These are phyloP conservation scores for Penicillium corylophilum DNA, from an alignment of 2,329 filamentous ascomycete genomes.

Conservation along the genomic window DNA sequence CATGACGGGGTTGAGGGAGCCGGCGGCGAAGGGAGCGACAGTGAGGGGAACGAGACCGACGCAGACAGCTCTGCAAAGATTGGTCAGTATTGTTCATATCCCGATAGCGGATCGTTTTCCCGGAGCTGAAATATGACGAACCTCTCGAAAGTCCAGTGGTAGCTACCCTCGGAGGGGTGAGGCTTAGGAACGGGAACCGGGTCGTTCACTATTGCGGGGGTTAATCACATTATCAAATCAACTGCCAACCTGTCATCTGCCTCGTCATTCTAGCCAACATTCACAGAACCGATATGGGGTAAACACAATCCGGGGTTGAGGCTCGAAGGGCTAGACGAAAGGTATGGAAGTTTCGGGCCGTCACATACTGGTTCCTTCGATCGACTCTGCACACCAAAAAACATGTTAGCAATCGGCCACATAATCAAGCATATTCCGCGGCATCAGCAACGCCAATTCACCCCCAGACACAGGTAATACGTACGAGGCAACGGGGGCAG, in stretches of 20 bases:
- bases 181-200: slow-evolving; percentile 71
- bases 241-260: neutral
- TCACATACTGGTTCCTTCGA: slow-evolving; percentile 70
- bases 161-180: slow-evolving; percentile 81
- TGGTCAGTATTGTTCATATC: slow-evolving; percentile 4
- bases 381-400: slow-evolving; percentile 57
- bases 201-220: slow-evolving; percentile 69
- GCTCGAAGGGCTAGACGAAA: slow-evolving; percentile 2
- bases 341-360: slow-evolving; percentile 4
- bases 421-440: neutral
- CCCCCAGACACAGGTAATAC: slow-evolving; percentile 35
- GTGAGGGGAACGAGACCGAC: slow-evolving; percentile 81
- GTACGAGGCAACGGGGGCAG: slow-evolving; percentile 83
- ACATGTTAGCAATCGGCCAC: slow-evolving; percentile 44
- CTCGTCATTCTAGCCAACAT: neutral
- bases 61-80: slow-evolving; percentile 63
- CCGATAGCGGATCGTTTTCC: neutral
- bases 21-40: slow-evolving; percentile 86
- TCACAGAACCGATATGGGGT: neutral
- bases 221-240: slow-evolving; percentile 15
- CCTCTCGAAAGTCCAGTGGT: slow-evolving; percentile 97
- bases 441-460: neutral
- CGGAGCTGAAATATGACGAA: slow-evolving; percentile 29
- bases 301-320: slow-evolving; percentile 1
- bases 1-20: slow-evolving; percentile 82